Percentiles rank a stretch among this genome's conserved stretches.
Evolutionary conservation across 495 filamentous ascomycete genomes (phyloP).

Genomic region (Filosporella fistucella): DNA sequence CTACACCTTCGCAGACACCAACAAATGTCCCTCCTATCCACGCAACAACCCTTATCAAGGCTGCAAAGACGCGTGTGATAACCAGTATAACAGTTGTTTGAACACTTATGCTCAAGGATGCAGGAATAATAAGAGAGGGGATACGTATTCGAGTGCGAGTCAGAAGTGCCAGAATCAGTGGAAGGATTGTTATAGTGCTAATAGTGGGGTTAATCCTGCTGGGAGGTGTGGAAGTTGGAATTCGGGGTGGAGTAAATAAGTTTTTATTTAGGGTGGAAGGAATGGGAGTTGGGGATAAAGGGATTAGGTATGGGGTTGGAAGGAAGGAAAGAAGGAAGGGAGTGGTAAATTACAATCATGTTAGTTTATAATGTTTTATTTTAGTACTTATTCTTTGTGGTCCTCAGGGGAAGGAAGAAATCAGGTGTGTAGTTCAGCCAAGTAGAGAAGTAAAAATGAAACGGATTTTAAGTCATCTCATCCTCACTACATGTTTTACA

Average conservation of each 20-base stretch:
- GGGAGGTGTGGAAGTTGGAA: slow-evolving; percentile 18
- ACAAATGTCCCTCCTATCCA: slow-evolving; percentile 33
- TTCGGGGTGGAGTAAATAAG: slow-evolving; percentile 14
- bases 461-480: too few species aligned
- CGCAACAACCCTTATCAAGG: slow-evolving; percentile 25
- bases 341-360: too few species aligned
- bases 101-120: slow-evolving; percentile 40
- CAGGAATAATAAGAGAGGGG: slow-evolving; percentile 20
- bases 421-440: too few species aligned
- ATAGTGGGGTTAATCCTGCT: slow-evolving; percentile 21
- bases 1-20: slow-evolving; percentile 32
- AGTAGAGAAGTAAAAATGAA: too few species aligned
- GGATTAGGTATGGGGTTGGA: too few species aligned
- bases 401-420: too few species aligned
- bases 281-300: too few species aligned
- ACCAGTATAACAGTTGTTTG: slow-evolving; percentile 41
- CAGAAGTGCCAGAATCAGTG: slow-evolving; percentile 37
- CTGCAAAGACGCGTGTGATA: slow-evolving; percentile 43
- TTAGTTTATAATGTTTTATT: too few species aligned
- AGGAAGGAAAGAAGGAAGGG: too few species aligned
- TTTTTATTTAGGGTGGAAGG: too few species aligned
- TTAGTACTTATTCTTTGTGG: too few species aligned
- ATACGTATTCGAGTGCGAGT: slow-evolving; percentile 26
- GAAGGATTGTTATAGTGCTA: slow-evolving; percentile 30
- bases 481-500: too few species aligned